Evolutionary conservation across 2,329 filamentous ascomycete genomes (phyloP), one percentile per base, ranked within the genome.

Genomic region (Exserohilum rostratum): DNA sequence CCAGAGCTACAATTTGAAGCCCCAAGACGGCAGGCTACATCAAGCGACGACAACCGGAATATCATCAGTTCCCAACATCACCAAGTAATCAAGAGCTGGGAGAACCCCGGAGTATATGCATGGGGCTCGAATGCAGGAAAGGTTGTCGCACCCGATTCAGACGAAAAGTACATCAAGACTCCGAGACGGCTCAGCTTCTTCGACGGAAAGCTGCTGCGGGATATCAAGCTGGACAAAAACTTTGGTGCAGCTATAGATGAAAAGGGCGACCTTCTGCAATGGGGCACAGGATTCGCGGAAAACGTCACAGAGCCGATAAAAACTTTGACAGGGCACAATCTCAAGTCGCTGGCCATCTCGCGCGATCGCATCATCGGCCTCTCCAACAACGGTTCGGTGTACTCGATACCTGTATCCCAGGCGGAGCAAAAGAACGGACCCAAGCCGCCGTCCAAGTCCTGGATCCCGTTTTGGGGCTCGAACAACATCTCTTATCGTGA

Each of bases 231-330:
- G 45, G 90, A 92, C 55, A 83, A 86, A 49, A 85, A 86, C 35
- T 93, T 96, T 71, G 95, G 91, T 7, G 93, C 87, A 3, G 95
- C 95, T 9, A 88, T 98, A 35, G 89, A 88, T 4, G 93, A 97
- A 72, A 87, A 88, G 58, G 95, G 95, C 3, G 90, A 98, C 71
- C 75, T 99, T 39, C 81, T 97, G 11, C 93, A 98, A 77, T 99
- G 95, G 95, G 95, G 95, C 1, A 82, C 82, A 3, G 90, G 83
- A 3, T 97, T 89, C 71, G 89, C 88, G 6, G 81, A 84, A 50
- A 81, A 85, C 4, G 79, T 85, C 27, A 83, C 80, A 9, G 78
- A 81, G 27, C 95, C 93, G 0, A 82, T 82, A 1, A 79, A 82
- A 44, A 97, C 93, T 0, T 77, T 99, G 49, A 86, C 78, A 55